Evolutionary conservation across 1,284 basidiomycete genomes (phyloP).

Genomic region (Ceratobasidium sp.): DNA sequence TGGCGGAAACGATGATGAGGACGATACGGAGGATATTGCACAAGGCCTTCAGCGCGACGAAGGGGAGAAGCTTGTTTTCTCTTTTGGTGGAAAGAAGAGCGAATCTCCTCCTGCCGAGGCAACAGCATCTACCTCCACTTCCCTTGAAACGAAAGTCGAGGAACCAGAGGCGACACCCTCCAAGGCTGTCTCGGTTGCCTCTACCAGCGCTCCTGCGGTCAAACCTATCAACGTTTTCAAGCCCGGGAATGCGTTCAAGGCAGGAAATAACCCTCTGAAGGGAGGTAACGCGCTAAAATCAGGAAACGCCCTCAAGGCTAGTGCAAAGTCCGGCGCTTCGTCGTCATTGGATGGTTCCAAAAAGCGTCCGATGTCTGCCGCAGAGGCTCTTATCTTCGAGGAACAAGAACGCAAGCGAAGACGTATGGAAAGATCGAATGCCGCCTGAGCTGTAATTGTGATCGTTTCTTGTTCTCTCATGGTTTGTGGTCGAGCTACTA

Average conservation of each 20-base stretch:
- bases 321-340: slow-evolving; percentile 53
- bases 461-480: background rate
- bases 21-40: slow-evolving; percentile 59
- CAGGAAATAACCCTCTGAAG: slow-evolving; percentile 64
- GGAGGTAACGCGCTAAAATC: slow-evolving; percentile 69
- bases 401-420: slow-evolving; percentile 87
- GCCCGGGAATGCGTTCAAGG: slow-evolving; percentile 64
- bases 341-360: slow-evolving; percentile 55
- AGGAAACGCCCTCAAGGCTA: slow-evolving; percentile 80
- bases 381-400: slow-evolving; percentile 87
- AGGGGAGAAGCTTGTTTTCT: slow-evolving; percentile 77
- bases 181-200: slow-evolving; percentile 27
- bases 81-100: slow-evolving; percentile 61
- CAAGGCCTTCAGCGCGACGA: slow-evolving; percentile 81
- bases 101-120: slow-evolving; percentile 55
- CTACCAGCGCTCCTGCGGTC: slow-evolving; percentile 46
- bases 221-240: slow-evolving; percentile 72
- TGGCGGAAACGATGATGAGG: slow-evolving; percentile 59
- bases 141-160: slow-evolving; percentile 4
- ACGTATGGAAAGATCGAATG: slow-evolving; percentile 65
- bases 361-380: slow-evolving; percentile 71
- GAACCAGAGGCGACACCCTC: slow-evolving; percentile 44
- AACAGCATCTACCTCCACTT: slow-evolving; percentile 42
- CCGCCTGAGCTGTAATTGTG: background rate
- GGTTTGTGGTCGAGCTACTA: slow-evolving; percentile 1